Evolutionary conservation across 352 stramenopile species (phyloP).

Genomic region (Globisporangium parvum): DNA sequence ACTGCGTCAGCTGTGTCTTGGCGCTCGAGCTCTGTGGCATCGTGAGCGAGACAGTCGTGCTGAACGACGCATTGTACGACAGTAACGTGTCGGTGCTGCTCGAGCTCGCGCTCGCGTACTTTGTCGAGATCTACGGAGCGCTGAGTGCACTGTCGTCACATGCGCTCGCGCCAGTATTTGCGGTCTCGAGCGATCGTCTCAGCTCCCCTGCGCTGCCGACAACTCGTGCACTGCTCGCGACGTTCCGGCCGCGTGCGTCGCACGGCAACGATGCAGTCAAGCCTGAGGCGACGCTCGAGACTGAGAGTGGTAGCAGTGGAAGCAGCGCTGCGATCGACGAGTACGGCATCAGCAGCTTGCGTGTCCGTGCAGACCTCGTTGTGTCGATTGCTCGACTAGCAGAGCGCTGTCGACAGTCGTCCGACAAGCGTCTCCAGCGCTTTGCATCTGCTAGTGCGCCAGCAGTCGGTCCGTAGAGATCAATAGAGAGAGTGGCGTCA

Average conservation of each 20-base stretch:
- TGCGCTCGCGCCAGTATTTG: conserved; percentile 8
- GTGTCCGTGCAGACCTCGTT: conserved; percentile 43
- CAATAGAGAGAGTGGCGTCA: background rate
- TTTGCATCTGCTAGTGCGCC: conserved; percentile 6
- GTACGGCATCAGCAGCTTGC: conserved; percentile 43
- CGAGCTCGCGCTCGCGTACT: conserved; percentile 27
- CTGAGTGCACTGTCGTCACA: conserved; percentile 15
- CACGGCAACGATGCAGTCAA: conserved; percentile 9
- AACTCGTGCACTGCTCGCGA: conserved; percentile 4
- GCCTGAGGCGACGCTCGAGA: conserved; percentile 2
- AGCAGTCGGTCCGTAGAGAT: background rate
- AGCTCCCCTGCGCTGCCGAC: background rate
- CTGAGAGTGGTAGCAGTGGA: background rate
- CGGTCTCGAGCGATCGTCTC: background rate
- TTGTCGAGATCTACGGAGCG: conserved; percentile 22
- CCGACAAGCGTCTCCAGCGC: conserved; percentile 13
- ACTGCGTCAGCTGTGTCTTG: conserved; percentile 44
- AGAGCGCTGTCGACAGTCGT: conserved; percentile 29
- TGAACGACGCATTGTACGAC: conserved; percentile 7
- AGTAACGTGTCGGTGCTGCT: conserved; percentile 5
- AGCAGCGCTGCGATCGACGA: conserved; percentile 18
- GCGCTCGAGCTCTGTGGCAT: conserved; percentile 62
- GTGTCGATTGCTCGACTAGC: conserved; percentile 37
- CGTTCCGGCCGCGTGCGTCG: conserved; percentile 8
- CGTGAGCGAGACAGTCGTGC: conserved; percentile 31